Evolutionary conservation across 164 flowering plant species (phyloP).

Genomic region (Euptelea pleiosperma): DNA sequence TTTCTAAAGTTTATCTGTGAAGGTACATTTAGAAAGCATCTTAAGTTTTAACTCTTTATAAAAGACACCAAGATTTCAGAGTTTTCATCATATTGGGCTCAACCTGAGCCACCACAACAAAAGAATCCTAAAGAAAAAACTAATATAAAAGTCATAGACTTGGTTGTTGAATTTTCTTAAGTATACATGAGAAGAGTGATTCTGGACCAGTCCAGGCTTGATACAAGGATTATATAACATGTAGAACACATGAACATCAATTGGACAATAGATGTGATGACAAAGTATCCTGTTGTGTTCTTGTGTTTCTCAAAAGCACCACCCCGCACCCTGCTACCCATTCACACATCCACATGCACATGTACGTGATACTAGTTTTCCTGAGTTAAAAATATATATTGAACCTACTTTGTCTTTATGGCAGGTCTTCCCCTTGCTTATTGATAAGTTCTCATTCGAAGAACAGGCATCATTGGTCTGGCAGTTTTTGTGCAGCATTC

Average conservation of each 20-base stretch:
- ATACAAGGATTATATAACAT: background rate
- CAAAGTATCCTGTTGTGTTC: background rate
- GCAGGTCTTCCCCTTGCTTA: constrained; percentile 89
- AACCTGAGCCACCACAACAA: background rate
- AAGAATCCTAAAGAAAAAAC: background rate
- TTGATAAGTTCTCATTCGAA: constrained; percentile 79
- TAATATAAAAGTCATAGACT: background rate
- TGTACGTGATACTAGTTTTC: constrained; percentile 3
- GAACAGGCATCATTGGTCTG: constrained; percentile 95
- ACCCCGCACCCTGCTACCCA: background rate
- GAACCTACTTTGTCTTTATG: too few species aligned
- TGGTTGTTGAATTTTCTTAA: too few species aligned
- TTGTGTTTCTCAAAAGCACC: background rate
- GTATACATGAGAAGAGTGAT: background rate
- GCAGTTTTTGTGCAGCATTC: constrained; percentile 94
- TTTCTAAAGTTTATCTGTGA: too few species aligned
- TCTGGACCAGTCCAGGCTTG: background rate
- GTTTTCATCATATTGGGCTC: background rate
- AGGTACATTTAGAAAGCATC: too few species aligned
- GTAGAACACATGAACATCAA: background rate
- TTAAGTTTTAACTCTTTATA: too few species aligned
- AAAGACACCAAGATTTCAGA: background rate
- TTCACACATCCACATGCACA: background rate
- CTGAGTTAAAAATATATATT: too few species aligned
- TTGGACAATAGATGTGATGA: background rate